Conservation (phyloP, 331 rosid species). For the Ulmus americana region DNA sequence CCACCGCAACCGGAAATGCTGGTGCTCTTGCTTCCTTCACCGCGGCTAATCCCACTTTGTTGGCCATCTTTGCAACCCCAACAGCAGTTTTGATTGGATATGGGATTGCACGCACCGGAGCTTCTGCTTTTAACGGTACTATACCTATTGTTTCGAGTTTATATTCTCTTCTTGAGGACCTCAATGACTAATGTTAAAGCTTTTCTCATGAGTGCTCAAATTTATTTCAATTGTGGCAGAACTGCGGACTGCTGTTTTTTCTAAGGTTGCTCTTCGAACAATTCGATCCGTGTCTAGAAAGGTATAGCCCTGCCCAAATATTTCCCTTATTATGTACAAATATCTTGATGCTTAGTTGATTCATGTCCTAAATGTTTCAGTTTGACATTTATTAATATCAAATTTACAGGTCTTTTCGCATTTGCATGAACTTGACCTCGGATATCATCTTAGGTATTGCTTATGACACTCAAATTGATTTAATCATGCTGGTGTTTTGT, state of each 20-base stretch:
- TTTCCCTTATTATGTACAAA: neutral
- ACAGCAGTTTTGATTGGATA: conserved; percentile 83
- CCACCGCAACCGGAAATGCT: conserved; percentile 60
- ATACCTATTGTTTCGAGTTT: conserved; percentile 39
- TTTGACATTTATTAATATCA: conserved; percentile 12
- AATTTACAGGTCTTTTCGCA: conserved; percentile 81
- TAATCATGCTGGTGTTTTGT: neutral
- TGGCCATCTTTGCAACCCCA: conserved; percentile 77
- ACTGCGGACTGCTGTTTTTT: conserved; percentile 84
- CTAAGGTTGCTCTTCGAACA: conserved; percentile 91
- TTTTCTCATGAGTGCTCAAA: neutral
- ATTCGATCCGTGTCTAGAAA: conserved; percentile 86
- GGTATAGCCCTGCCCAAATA: conserved; percentile 44
- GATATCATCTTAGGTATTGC: conserved; percentile 81
- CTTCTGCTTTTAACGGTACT: conserved; percentile 97
- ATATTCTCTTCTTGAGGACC: conserved; percentile 9
- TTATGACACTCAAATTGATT: conserved; percentile 6
- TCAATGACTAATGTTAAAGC: neutral
- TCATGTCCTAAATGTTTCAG: neutral
- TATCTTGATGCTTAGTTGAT: neutral
- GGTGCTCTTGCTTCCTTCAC: conserved; percentile 52
- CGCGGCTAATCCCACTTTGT: conserved; percentile 50
- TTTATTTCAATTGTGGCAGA: conserved; percentile 41
- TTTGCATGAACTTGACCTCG: conserved; percentile 95
- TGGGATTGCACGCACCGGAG: conserved; percentile 85